Base-by-base conservation (phyloP, 106 monocot species). In the Apostasia shenzhenica region DNA sequence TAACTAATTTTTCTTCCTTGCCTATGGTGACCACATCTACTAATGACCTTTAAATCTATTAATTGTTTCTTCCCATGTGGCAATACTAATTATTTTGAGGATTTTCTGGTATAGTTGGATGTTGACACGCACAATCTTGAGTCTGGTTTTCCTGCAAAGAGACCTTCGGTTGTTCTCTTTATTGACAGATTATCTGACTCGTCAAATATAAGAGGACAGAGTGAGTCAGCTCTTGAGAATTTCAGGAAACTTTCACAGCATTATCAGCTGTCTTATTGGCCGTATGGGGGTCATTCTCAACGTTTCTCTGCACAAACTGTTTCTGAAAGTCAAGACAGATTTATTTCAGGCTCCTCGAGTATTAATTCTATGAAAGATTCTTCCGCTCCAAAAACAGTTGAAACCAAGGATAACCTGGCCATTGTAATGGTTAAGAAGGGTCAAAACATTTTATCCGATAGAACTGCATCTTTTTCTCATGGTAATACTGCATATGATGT, bases 91-190 rank as follows among this genome's bases (percentile, higher is more conserved):
- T 65, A 41, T 65, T 65, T 65, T 65, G 42, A 65, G 12, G 48
- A 14, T 65, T 65, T 0, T 65, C 48, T 38, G 14, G 68, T 75
- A 52, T 72, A 94, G 93, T 47, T 94, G 56, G 84, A 84, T 76
- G 61, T 74, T 58, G 81, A 88, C 77, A 75, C 70, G 13, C 74
- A 57, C 70, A 77, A 66, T 50, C 54, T 68, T 26, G 79, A 80
- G 47, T 63, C 71, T 71, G 59, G 70, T 39, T 81, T 92, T 82
- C 86, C 97, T 54, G 73, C 75, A 68, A 78, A 78, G 46, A 68
- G 62, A 41, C 89, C 97, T 69, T 97, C 97, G 39, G 59, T 92
- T 46, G 54, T 97, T 83, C 87, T 97, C 72, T 97, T 97, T 67
- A 79, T 92, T 75, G 97, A 97, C 85, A 92, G 86, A 77, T 82